phyloP scores from a whole-genome alignment of 306 rosid genomes.

The Quillaja saponaria region DNA sequence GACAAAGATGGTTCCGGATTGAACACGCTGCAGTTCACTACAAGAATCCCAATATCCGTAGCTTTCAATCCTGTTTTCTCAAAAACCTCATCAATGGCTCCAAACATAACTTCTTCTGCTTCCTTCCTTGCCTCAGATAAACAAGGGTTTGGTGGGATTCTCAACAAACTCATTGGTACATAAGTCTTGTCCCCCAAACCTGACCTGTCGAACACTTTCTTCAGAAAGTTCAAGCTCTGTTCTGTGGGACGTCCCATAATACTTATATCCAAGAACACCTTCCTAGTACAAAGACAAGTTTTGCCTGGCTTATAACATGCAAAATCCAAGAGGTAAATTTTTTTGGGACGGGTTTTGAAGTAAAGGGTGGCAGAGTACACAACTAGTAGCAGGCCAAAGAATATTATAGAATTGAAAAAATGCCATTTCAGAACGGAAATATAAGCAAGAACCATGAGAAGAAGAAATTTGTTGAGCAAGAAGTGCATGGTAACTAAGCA shows the following conservation, averaged over 20 bases:
- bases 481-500: too few species aligned
- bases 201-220: conserved; percentile 9
- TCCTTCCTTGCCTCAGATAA: conserved; percentile 20
- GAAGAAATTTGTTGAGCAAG: too few species aligned
- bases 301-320: conserved; percentile 33
- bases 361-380: not conserved
- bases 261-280: conserved; percentile 5
- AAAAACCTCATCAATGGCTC: conserved; percentile 35
- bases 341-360: conserved; percentile 1
- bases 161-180: not conserved
- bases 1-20: conserved; percentile 32
- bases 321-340: conserved; percentile 30
- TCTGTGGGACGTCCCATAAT: not conserved
- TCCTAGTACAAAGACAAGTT: conserved; percentile 14
- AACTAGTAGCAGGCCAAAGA: too few species aligned
- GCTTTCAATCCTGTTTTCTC: conserved; percentile 31
- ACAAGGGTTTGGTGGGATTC: conserved; percentile 26
- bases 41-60: conserved; percentile 26
- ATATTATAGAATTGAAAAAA: too few species aligned
- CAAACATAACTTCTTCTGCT: conserved; percentile 22
- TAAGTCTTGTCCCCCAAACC: conserved; percentile 31
- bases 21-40: conserved; percentile 33
- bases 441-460: too few species aligned
- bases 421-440: too few species aligned
- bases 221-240: conserved; percentile 15